Percentiles rank a stretch among this genome's conserved stretches.
These are phyloP conservation scores for Purpureocillium lavendulum DNA, from an alignment of 2,329 filamentous ascomycete genomes.

Conservation along the genomic window DNA sequence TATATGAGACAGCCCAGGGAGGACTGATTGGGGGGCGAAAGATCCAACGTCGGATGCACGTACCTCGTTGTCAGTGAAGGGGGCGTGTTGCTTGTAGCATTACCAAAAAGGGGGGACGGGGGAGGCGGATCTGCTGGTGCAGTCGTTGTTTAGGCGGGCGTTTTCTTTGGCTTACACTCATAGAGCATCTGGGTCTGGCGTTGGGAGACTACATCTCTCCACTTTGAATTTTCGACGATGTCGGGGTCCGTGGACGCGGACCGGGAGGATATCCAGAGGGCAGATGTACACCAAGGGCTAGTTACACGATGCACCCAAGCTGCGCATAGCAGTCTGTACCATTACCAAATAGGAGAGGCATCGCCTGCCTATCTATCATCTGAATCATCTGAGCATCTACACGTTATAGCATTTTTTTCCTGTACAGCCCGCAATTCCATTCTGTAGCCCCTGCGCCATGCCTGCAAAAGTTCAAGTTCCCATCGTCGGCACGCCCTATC, in stretches of 20 bases:
- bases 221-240: slow-evolving; percentile 12
- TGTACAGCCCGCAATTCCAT: too few relatives aligned
- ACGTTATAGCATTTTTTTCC: too few relatives aligned
- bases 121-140: too few relatives aligned
- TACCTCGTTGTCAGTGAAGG: too few relatives aligned
- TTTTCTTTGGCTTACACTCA: slow-evolving; percentile 16
- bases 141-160: slow-evolving; percentile 14
- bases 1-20: slow-evolving; percentile 77
- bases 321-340: background rate
- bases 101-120: slow-evolving; percentile 8
- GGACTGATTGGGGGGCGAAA: too few relatives aligned
- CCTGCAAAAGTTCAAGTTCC: too few relatives aligned
- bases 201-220: slow-evolving; percentile 16
- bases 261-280: background rate
- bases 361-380: too few relatives aligned
- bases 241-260: background rate
- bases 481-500: too few relatives aligned
- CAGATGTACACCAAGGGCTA: background rate
- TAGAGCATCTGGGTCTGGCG: slow-evolving; percentile 22
- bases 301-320: background rate
- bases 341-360: background rate
- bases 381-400: too few relatives aligned
- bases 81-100: slow-evolving; percentile 9
- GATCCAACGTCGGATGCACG: too few relatives aligned
- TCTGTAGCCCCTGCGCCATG: background rate